Percentiles rank a stretch among this genome's conserved stretches.
phyloP scores from a whole-genome alignment of 306 rosid genomes.

The Dryas octopetala region DNA sequence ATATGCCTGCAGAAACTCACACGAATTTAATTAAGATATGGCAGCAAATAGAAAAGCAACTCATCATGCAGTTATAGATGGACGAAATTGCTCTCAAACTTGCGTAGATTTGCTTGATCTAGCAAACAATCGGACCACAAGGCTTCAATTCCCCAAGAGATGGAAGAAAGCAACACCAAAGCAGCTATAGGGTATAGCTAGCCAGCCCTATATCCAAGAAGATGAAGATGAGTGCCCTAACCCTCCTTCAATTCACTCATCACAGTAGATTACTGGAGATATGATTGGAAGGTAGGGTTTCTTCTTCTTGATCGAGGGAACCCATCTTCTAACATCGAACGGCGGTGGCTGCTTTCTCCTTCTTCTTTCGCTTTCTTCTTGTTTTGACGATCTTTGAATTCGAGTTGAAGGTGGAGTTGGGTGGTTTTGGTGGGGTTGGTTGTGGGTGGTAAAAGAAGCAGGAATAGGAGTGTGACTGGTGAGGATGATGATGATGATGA shows the following conservation, averaged over 20 bases:
- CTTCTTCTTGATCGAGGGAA: slow-evolving; percentile 62
- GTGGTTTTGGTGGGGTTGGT: slow-evolving; percentile 46
- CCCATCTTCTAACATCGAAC: slow-evolving; percentile 48
- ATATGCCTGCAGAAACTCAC: neutral
- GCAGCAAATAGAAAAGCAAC: neutral
- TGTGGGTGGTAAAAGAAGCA: slow-evolving; percentile 37
- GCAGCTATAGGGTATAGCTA: neutral
- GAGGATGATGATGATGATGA: slow-evolving; percentile 51
- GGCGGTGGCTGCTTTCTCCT: neutral
- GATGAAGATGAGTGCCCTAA: slow-evolving; percentile 30
- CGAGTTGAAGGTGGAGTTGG: slow-evolving; percentile 17
- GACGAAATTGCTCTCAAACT: slow-evolving; percentile 11
- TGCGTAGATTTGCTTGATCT: slow-evolving; percentile 36
- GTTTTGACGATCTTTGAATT: slow-evolving; percentile 22
- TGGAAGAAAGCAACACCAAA: slow-evolving; percentile 34
- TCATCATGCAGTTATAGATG: neutral
- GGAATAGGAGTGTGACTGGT: neutral
- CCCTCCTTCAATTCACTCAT: slow-evolving; percentile 17
- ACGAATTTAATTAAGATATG: neutral
- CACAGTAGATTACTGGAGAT: neutral
- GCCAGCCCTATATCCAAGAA: neutral
- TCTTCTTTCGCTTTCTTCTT: slow-evolving; percentile 43
- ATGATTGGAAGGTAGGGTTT: slow-evolving; percentile 49
- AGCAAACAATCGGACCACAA: slow-evolving; percentile 71
- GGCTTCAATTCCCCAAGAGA: slow-evolving; percentile 90